A percentile compares a stretch with the other conserved stretches of the same genome.
These are phyloP conservation scores for Trametes meyenii DNA, from an alignment of 768 basidiomycete genomes.

Conservation along the genomic window DNA sequence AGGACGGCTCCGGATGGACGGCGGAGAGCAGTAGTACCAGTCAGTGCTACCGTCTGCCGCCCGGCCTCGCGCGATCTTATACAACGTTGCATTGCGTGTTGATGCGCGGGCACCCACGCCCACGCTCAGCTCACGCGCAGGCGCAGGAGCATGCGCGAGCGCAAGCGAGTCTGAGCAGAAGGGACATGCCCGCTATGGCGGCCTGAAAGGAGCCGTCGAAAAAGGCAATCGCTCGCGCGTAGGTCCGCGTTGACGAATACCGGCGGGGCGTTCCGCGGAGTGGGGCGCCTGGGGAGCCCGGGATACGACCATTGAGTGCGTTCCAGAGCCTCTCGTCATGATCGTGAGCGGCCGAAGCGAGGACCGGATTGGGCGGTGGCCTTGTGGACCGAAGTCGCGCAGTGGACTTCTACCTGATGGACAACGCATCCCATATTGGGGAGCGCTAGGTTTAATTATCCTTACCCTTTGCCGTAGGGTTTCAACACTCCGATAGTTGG, in stretches of 20 bases:
- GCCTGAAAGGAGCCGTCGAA: slow-evolving; percentile 6
- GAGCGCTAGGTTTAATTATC: not conserved
- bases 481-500: no score
- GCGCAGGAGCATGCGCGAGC: not conserved
- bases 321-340: no score
- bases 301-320: not conserved
- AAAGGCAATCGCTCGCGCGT: slow-evolving; percentile 5
- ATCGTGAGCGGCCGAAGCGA: not conserved
- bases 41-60: not conserved
- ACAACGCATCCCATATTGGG: slow-evolving; percentile 8
- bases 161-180: not conserved
- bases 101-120: not conserved
- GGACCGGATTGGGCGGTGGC: slow-evolving; percentile 1
- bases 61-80: slow-evolving; percentile 1
- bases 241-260: not conserved
- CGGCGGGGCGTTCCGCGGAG: no score
- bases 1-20: not conserved
- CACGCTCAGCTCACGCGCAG: not conserved
- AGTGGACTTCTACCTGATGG: slow-evolving; percentile 4
- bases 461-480: not conserved
- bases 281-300: not conserved
- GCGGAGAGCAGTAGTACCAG: not conserved
- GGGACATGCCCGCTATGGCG: slow-evolving; percentile 6
- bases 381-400: slow-evolving; percentile 7
- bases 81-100: slow-evolving; percentile 6